Evolutionary conservation across 129 eudicot species (phyloP), one percentile per base, ranked within the genome.

Genomic region (Ambrosia trifida): DNA sequence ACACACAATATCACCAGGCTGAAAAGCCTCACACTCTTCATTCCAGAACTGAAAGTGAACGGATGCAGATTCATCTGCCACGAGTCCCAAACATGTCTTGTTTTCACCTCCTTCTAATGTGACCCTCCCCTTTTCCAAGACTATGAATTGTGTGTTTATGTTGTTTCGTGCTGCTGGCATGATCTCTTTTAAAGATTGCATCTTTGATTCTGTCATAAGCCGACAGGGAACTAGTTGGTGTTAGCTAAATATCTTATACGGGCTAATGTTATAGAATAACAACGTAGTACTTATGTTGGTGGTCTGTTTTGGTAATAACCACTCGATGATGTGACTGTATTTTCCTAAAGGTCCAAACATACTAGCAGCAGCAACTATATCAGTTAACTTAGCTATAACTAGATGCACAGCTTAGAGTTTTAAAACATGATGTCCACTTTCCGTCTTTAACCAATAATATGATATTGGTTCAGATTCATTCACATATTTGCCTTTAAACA

Each of bases 21-120:
- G 73, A 69, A 92, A 86, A 0, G 83, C 91, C 53, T 92, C 95
- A 50, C 96, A 92, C 66, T 92, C 98, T 13, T 74, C 88, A 11
- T 87, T 89, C 98, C 98, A 89, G 4, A 89, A 57, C 76, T 89
- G 96, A 77, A 92, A 92, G 74, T 92, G 96, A 54, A 89, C 98
- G 0, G 98, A 89, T 2, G 96, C 98, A 19, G 95, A 83, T 65
- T 89, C 93, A 51, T 92, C 98, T 2, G 95, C 98, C 46, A 85
- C 94, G 24, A 87, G 74, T 12, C 83, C 86, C 52, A 88, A 75
- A 65, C 97, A 82, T 5, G 85, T 74, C 82, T 81, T 84, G 68
- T 76, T 43, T 66, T 72, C 83, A 10, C 83, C 87, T 63, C 70
- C 62, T 56, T 88, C 93, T 4, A n/a, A 6, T 16, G 79, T 79